phyloP scores from a whole-genome alignment of 108 stramenopile species.

The Fistulifera pelliculosa region DNA sequence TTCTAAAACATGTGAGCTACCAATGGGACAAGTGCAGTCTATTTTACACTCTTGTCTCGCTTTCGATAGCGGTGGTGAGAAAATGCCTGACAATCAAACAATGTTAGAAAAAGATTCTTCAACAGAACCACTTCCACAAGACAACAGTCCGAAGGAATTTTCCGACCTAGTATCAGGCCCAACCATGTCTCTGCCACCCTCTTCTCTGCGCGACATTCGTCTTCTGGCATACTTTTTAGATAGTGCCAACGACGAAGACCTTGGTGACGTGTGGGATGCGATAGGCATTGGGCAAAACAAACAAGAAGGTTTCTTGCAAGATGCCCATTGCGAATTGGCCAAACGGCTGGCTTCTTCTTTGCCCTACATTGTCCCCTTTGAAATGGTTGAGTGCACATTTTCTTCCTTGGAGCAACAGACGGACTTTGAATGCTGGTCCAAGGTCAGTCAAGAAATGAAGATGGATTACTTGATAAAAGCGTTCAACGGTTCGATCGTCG shows the following conservation, averaged over 20 bases:
- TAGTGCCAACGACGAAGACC: background rate
- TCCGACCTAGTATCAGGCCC: background rate
- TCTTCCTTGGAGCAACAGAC: slow-evolving; percentile 5
- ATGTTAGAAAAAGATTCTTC: background rate
- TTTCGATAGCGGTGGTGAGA: background rate
- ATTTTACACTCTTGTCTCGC: background rate
- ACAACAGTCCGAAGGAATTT: background rate
- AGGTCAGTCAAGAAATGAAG: background rate
- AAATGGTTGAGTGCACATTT: slow-evolving; percentile 19
- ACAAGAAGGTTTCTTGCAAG: slow-evolving; percentile 27
- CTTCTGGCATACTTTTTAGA: background rate
- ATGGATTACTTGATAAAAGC: slow-evolving; percentile 31
- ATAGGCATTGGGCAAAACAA: slow-evolving; percentile 7
- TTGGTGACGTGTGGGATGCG: slow-evolving; percentile 15
- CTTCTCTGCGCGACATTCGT: background rate
- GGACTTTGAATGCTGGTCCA: slow-evolving; percentile 13
- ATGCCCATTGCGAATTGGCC: slow-evolving; percentile 47
- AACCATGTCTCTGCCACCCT: background rate
- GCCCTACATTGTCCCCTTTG: slow-evolving; percentile 39
- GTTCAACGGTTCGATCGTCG: slow-evolving; percentile 64
- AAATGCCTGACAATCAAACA: background rate
- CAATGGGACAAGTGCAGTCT: background rate
- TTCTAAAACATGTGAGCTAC: slow-evolving; percentile 59
- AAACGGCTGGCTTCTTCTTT: slow-evolving; percentile 23
- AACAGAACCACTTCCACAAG: background rate